Evolutionary conservation across 2,329 filamentous ascomycete genomes (phyloP).

Genomic region (Pyrenophora tritici-repentis): DNA sequence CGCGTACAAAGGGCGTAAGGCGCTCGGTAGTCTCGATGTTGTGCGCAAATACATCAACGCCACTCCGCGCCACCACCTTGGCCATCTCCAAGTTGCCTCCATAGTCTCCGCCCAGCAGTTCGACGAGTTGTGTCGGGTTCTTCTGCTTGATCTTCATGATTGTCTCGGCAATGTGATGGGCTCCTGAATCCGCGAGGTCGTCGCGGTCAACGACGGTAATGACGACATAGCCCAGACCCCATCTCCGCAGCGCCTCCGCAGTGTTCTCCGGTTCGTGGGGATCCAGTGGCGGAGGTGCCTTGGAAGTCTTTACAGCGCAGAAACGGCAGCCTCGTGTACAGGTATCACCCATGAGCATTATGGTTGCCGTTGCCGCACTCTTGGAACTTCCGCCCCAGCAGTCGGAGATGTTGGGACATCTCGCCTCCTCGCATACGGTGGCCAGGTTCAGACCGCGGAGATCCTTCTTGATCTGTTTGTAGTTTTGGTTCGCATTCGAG

Average conservation of each 20-base stretch:
- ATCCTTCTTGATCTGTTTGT: constrained; percentile 93
- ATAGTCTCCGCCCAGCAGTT: constrained; percentile 88
- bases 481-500: constrained; percentile 77
- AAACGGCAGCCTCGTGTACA: constrained; percentile 96
- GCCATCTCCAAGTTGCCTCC: constrained; percentile 86
- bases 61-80: constrained; percentile 78
- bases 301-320: constrained; percentile 92
- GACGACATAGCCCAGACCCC: constrained; percentile 96
- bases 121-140: constrained; percentile 73
- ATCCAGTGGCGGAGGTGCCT: constrained; percentile 78
- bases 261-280: constrained; percentile 97
- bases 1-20: constrained; percentile 85
- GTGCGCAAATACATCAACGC: constrained; percentile 94
- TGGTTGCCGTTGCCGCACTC: constrained; percentile 90
- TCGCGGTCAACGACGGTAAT: constrained; percentile 93
- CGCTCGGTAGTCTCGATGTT: constrained; percentile 95
- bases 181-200: constrained; percentile 86
- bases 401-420: constrained; percentile 96
- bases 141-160: constrained; percentile 87
- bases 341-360: constrained; percentile 99
- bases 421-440: constrained; percentile 96
- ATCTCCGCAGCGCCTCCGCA: constrained; percentile 86
- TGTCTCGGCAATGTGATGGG: constrained; percentile 88
- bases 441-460: constrained; percentile 86
- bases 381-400: constrained; percentile 95